phyloP scores from a whole-genome alignment of 2,329 filamentous ascomycete genomes.

The Aspergillus felis region DNA sequence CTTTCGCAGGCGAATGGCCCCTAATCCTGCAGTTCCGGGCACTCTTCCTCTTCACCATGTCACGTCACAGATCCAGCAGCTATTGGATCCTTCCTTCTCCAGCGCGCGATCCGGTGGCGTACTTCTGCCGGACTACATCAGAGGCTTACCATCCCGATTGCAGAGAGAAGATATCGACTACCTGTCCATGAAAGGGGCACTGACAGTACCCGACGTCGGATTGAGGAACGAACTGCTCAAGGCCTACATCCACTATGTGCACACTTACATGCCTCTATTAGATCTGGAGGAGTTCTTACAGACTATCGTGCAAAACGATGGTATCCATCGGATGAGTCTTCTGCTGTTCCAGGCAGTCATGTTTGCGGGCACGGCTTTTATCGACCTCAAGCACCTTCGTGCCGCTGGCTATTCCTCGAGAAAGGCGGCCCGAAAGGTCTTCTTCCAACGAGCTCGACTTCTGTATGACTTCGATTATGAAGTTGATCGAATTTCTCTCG shows the following conservation, averaged over 20 bases:
- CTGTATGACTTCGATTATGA: constrained; percentile 97
- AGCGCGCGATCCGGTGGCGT: constrained; percentile 46
- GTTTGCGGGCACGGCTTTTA: constrained; percentile 87
- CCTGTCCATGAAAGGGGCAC: constrained; percentile 76
- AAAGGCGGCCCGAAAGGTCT: constrained; percentile 79
- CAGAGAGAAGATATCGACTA: constrained; percentile 79
- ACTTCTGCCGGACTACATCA: constrained; percentile 66
- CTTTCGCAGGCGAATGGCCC: constrained; percentile 43
- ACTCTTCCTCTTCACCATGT: constrained; percentile 35
- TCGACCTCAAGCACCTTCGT: constrained; percentile 72
- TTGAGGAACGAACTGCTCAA: constrained; percentile 78
- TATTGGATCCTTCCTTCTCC: constrained; percentile 44
- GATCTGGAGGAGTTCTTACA: constrained; percentile 60
- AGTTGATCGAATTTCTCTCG: constrained; percentile 78
- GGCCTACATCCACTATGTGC: constrained; percentile 82
- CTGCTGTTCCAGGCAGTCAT: constrained; percentile 91
- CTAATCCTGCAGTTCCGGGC: constrained; percentile 39
- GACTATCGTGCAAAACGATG: constrained; percentile 62
- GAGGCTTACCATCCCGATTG: constrained; percentile 72
- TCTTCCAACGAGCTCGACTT: constrained; percentile 84
- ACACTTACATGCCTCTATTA: constrained; percentile 89
- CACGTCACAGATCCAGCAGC: constrained; percentile 33
- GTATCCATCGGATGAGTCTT: constrained; percentile 69
- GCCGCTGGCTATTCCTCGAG: constrained; percentile 73
- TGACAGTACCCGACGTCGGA: constrained; percentile 66